Evolutionary conservation across 805 yeast species (phyloP).

Genomic region (Lipomyces anomalus): DNA sequence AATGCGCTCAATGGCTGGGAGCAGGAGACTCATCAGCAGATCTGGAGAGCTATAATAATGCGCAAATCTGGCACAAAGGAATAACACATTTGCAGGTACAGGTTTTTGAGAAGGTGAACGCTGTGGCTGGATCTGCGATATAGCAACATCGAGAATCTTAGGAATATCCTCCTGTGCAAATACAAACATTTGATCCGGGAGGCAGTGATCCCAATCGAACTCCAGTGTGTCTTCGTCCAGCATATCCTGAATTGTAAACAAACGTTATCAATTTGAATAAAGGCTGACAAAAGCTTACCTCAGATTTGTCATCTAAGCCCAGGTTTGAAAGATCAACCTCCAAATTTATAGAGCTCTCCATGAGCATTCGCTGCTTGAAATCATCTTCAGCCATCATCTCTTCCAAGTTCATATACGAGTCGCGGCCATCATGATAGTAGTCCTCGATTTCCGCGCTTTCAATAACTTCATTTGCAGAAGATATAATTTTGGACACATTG

Average conservation of each 20-base stretch:
- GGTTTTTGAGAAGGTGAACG: constrained; percentile 36
- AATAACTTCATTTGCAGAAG: constrained; percentile 4
- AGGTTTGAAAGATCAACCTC: constrained; percentile 31
- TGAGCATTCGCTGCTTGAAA: constrained; percentile 21
- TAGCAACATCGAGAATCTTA: constrained; percentile 34
- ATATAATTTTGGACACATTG: constrained; percentile 52
- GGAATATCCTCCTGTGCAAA: constrained; percentile 36
- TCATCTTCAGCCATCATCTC: constrained; percentile 21
- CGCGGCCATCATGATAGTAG: constrained; percentile 26
- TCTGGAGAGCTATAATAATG: constrained; percentile 34
- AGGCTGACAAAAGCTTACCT: constrained; percentile 17
- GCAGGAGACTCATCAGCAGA: constrained; percentile 31
- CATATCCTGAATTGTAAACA: too few relatives aligned
- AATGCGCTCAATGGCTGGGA: constrained; percentile 31
- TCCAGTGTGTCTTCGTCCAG: constrained; percentile 23
- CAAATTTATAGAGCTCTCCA: constrained; percentile 30
- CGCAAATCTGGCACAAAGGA: constrained; percentile 38
- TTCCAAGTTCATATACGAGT: constrained; percentile 6
- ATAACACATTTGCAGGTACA: constrained; percentile 40
- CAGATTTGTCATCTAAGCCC: constrained; percentile 21
- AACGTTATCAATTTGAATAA: too few relatives aligned
- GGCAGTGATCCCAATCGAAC: constrained; percentile 39
- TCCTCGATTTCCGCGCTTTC: constrained; percentile 19
- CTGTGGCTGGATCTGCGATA: constrained; percentile 35
- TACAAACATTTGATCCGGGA: constrained; percentile 39